Conservation (phyloP, 495 filamentous ascomycete genomes). For the Clavariopsis aquatica region DNA sequence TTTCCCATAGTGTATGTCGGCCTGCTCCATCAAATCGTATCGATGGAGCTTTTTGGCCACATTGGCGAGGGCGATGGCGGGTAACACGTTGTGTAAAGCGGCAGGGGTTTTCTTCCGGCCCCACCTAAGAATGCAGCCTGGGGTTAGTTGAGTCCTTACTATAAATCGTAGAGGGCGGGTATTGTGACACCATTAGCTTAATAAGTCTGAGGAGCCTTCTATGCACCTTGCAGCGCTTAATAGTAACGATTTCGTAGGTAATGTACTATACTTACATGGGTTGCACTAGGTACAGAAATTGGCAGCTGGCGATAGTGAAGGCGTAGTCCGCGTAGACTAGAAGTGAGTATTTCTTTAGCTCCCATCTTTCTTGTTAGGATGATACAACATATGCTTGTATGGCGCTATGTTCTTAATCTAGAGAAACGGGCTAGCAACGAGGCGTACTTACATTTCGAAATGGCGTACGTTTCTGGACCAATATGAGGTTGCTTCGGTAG, state of each 20-base stretch:
- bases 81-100: constrained; percentile 11
- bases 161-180: too few species aligned
- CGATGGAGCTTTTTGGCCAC: constrained; percentile 8
- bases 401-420: too few species aligned
- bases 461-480: constrained; percentile 14
- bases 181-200: too few species aligned
- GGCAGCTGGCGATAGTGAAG: constrained; percentile 10
- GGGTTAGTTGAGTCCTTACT: too few species aligned
- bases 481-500: constrained; percentile 14
- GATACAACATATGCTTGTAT: too few species aligned
- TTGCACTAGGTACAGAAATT: constrained; percentile 4
- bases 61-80: constrained; percentile 18
- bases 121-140: background rate
- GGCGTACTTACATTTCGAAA: background rate
- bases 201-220: too few species aligned
- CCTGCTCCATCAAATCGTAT: constrained; percentile 17
- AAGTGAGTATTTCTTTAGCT: too few species aligned
- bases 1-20: constrained; percentile 13
- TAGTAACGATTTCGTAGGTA: too few species aligned
- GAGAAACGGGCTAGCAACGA: too few species aligned
- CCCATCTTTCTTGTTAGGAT: too few species aligned
- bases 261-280: constrained; percentile 12
- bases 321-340: constrained; percentile 17
- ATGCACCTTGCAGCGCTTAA: too few species aligned
- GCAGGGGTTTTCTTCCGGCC: background rate